Evolutionary conservation across 2,329 filamentous ascomycete species (phyloP).

Genomic region (Leptographium radiaticola): DNA sequence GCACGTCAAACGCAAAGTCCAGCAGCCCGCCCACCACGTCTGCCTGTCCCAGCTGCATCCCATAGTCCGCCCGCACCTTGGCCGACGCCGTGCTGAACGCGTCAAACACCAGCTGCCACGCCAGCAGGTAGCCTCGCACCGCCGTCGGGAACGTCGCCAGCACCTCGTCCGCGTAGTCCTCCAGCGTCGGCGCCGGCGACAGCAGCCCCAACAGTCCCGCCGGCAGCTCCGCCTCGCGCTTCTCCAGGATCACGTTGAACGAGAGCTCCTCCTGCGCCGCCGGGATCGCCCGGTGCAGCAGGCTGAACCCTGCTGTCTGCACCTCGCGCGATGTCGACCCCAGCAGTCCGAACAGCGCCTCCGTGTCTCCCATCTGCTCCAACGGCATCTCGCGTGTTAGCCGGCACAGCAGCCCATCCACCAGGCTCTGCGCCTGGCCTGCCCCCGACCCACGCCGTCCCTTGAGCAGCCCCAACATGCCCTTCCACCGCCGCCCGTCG

Average conservation of each 20-base stretch:
- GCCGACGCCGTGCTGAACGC: slow-evolving; percentile 67
- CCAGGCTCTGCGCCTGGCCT: slow-evolving; percentile 58
- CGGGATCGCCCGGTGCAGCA: slow-evolving; percentile 73
- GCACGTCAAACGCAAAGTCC: slow-evolving; percentile 69
- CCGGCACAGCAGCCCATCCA: slow-evolving; percentile 61
- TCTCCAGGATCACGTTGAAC: slow-evolving; percentile 60
- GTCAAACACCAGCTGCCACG: slow-evolving; percentile 85
- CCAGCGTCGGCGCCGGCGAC: slow-evolving; percentile 60
- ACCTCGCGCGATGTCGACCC: slow-evolving; percentile 62
- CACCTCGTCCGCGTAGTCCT: slow-evolving; percentile 50
- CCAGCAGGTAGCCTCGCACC: slow-evolving; percentile 69
- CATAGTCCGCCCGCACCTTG: slow-evolving; percentile 72
- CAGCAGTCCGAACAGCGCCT: slow-evolving; percentile 62
- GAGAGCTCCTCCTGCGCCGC: slow-evolving; percentile 68
- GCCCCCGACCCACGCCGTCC: neutral
- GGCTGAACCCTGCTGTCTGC: slow-evolving; percentile 66
- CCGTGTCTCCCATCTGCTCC: slow-evolving; percentile 47
- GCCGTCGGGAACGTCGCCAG: slow-evolving; percentile 56
- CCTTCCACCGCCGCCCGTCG: slow-evolving; percentile 39
- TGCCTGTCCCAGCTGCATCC: slow-evolving; percentile 62
- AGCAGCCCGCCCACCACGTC: slow-evolving; percentile 57
- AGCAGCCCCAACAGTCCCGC: slow-evolving; percentile 77
- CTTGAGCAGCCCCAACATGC: slow-evolving; percentile 47
- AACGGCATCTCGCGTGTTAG: slow-evolving; percentile 52
- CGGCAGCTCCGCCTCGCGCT: slow-evolving; percentile 56